Percentiles rank a stretch among this genome's conserved stretches.
Conservation (phyloP, 139 green algal genomes). For the Tetratostichococcus sp. region DNA sequence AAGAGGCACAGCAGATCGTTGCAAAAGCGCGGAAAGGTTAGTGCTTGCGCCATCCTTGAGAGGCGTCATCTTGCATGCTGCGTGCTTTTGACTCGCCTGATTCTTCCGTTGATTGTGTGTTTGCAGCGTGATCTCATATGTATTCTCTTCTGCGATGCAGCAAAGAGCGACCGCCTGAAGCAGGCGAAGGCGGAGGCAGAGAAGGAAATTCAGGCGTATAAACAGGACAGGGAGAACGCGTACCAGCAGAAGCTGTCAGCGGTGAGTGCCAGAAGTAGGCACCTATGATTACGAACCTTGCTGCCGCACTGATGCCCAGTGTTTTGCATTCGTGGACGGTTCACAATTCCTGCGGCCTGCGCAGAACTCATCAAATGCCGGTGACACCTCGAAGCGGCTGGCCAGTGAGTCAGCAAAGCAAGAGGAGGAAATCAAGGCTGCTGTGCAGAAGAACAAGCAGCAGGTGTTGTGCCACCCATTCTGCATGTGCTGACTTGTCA, state of each 20-base stretch:
- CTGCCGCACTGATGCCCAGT: no score
- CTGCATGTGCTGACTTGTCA: neutral
- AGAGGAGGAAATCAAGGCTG: neutral
- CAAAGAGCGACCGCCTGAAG: constrained; percentile 69
- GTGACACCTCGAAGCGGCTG: neutral
- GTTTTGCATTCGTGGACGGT: no score
- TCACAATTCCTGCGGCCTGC: neutral
- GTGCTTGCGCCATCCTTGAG: neutral
- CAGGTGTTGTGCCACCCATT: neutral
- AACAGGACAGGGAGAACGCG: constrained; percentile 63
- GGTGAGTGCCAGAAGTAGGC: constrained; percentile 19
- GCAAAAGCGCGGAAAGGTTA: constrained; percentile 73
- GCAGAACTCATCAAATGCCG: neutral
- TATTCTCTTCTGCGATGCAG: constrained; percentile 32
- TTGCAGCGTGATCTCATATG: no score
- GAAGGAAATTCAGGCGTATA: constrained; percentile 71
- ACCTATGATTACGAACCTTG: neutral
- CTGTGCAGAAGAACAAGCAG: neutral
- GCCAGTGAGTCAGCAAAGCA: neutral
- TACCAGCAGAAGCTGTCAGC: constrained; percentile 69
- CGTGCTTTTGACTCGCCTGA: no score
- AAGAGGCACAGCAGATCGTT: constrained; percentile 85
- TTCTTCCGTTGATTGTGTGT: no score
- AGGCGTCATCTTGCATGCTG: no score
- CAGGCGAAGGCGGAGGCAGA: constrained; percentile 83